Base-by-base conservation (phyloP, 352 stramenopile species). In the Globisporangium orthogonon region DNA sequence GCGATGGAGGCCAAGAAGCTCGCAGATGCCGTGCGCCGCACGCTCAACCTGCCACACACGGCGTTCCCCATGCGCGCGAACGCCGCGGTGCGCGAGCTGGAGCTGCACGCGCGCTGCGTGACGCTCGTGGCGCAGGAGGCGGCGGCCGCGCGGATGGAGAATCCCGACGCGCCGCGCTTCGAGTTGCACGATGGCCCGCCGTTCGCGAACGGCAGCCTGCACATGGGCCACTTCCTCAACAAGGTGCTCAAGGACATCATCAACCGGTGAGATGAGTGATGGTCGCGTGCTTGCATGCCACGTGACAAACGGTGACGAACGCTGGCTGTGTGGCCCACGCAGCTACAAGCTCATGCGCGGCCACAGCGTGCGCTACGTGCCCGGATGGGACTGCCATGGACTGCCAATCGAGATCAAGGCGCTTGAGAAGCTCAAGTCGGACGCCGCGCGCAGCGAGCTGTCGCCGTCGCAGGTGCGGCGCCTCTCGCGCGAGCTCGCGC, bases 321-420 rank as follows among this genome's bases (percentile, higher is more conserved):
- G 23, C 23, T 23, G 23, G 23, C 23, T 23, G 23, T 23, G 23
- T 23, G 23, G 23, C 23, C 23, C 23, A 23, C 23, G 23, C 35
- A 56, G 51, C 7, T 91, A 93, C 62, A 87, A 98, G 63, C 73
- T 98, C 50, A 73, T 99, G 54, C 90, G 89, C 58, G 97, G 96
- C 7, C 90, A 93, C 51, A 77, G 96, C 61, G 86, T 98, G 28
- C 73, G 91, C 50, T 99, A 98, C 72, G 80, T 99, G 30, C 97
- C 97, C 1, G 97, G 97, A 45, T 99, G 97, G 97, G 97, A 99
- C 83, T 99, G 96, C 73, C 97, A 99, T 67, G 97, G 97, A 14
- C 74, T 99, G 48, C 97, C 97, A 28, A 99, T 99, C 62, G 96
- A 99, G 76, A 83, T 99, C 63, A 99, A 99, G 73, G 97, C 98